These are phyloP conservation scores for Claviceps arundinis DNA, from an alignment of 2,329 filamentous ascomycete species.

Conservation along the genomic window DNA sequence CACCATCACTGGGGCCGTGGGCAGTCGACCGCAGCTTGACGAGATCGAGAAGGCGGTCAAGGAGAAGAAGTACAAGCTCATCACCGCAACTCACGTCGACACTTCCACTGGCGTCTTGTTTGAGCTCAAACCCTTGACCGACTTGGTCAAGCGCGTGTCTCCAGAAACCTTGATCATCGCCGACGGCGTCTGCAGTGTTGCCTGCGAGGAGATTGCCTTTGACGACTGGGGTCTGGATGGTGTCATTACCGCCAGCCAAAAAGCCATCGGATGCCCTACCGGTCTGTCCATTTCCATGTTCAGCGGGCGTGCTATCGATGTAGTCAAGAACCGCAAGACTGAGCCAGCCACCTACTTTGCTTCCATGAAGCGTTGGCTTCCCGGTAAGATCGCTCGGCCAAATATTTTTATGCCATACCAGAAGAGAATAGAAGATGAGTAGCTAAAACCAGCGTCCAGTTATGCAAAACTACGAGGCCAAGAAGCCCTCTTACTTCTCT, in stretches of 20 bases:
- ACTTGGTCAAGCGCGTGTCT: conserved; percentile 72
- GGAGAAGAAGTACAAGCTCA: conserved; percentile 83
- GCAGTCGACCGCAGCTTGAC: conserved; percentile 70
- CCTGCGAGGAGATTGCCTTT: conserved; percentile 89
- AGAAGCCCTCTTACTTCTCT: conserved; percentile 95
- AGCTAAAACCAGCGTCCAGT: conserved; percentile 34
- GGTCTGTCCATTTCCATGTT: conserved; percentile 91
- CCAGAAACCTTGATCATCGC: conserved; percentile 86
- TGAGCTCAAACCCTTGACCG: conserved; percentile 72
- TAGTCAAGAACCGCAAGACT: conserved; percentile 66
- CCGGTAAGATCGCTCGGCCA: conserved; percentile 42
- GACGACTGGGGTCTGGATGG: conserved; percentile 90
- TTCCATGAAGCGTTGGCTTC: conserved; percentile 93
- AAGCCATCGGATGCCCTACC: conserved; percentile 90
- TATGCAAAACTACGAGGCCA: conserved; percentile 98
- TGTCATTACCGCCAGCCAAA: conserved; percentile 88
- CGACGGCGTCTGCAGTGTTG: conserved; percentile 94
- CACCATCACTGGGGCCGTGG: conserved; percentile 79
- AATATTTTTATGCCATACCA: neutral
- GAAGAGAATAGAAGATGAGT: no score
- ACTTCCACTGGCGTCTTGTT: conserved; percentile 93
- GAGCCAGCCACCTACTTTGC: conserved; percentile 85
- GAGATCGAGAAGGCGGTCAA: conserved; percentile 82
- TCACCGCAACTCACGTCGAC: conserved; percentile 95
- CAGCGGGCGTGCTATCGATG: conserved; percentile 73